These are phyloP conservation scores for Penicillium sp. DNA, from an alignment of 2,329 filamentous ascomycete species.

Conservation along the genomic window DNA sequence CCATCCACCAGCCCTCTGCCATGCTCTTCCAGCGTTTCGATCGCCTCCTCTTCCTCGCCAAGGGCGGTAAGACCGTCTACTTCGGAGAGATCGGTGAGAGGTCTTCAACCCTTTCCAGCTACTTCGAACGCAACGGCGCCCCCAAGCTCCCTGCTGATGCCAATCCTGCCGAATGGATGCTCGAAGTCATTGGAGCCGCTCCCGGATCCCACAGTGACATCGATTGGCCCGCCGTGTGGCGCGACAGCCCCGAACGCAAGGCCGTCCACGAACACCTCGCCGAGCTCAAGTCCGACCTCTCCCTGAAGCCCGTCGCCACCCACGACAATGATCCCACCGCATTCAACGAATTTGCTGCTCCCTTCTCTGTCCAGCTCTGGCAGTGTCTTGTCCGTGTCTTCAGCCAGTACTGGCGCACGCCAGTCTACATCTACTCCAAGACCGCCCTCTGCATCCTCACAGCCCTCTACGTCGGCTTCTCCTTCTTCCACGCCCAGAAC, in stretches of 20 bases:
- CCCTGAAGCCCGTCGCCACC: slow-evolving; percentile 39
- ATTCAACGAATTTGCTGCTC: slow-evolving; percentile 76
- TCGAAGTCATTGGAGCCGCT: slow-evolving; percentile 57
- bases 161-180: slow-evolving; percentile 75
- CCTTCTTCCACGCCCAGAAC: slow-evolving; percentile 72
- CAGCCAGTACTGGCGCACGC: slow-evolving; percentile 88
- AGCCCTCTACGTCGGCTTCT: slow-evolving; percentile 77
- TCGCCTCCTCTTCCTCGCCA: slow-evolving; percentile 60
- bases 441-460: slow-evolving; percentile 60
- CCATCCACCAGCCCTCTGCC: slow-evolving; percentile 94
- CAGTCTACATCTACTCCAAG: slow-evolving; percentile 86
- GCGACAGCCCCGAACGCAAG: slow-evolving; percentile 54
- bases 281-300: slow-evolving; percentile 45
- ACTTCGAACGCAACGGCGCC: slow-evolving; percentile 64
- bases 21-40: slow-evolving; percentile 89
- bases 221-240: slow-evolving; percentile 64
- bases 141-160: slow-evolving; percentile 57
- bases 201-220: slow-evolving; percentile 61
- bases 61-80: slow-evolving; percentile 64
- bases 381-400: slow-evolving; percentile 72
- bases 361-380: slow-evolving; percentile 63
- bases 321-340: slow-evolving; percentile 48
- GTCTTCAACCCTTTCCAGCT: slow-evolving; percentile 55
- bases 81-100: slow-evolving; percentile 64
- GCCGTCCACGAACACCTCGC: slow-evolving; percentile 57